Evolutionary conservation across 495 filamentous ascomycete species (phyloP).

Genomic region (Lasiosphaeria miniovina): DNA sequence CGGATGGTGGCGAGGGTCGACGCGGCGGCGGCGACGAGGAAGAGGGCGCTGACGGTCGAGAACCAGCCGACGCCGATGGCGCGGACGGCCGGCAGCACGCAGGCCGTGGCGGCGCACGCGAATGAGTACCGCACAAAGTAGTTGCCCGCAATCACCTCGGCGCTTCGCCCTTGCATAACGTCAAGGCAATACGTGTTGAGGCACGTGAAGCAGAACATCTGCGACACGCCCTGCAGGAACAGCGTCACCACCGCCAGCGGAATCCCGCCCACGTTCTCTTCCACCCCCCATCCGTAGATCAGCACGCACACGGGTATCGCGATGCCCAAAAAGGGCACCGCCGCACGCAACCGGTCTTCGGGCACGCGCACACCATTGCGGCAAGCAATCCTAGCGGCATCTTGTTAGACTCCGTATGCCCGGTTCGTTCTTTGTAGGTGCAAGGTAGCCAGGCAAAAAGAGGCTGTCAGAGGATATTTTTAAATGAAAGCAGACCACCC

Average conservation of each 20-base stretch:
- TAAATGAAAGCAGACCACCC: background rate
- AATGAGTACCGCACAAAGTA: conserved; percentile 70
- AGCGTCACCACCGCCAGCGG: conserved; percentile 65
- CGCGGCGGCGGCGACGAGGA: conserved; percentile 48
- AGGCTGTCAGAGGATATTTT: background rate
- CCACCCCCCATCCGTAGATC: conserved; percentile 69
- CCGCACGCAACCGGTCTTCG: conserved; percentile 65
- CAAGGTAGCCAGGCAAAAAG: background rate
- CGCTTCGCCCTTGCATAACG: conserved; percentile 63
- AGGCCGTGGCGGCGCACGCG: conserved; percentile 61
- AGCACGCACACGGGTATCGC: conserved; percentile 64
- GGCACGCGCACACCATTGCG: conserved; percentile 52
- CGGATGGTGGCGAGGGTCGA: conserved; percentile 47
- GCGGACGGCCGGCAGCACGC: conserved; percentile 64
- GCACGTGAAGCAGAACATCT: conserved; percentile 70
- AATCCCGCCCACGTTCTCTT: conserved; percentile 63
- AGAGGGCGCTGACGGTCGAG: conserved; percentile 53
- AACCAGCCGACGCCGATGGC: conserved; percentile 69
- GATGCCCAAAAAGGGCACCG: conserved; percentile 56
- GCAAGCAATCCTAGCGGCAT: conserved; percentile 17
- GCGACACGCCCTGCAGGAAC: conserved; percentile 68
- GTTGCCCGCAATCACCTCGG: conserved; percentile 70
- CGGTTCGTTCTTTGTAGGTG: background rate
- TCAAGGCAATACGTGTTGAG: conserved; percentile 76
- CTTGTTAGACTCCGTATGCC: conserved; percentile 23